Base-by-base conservation (phyloP, 352 stramenopile genomes). In the Pythium rishiriense region DNA sequence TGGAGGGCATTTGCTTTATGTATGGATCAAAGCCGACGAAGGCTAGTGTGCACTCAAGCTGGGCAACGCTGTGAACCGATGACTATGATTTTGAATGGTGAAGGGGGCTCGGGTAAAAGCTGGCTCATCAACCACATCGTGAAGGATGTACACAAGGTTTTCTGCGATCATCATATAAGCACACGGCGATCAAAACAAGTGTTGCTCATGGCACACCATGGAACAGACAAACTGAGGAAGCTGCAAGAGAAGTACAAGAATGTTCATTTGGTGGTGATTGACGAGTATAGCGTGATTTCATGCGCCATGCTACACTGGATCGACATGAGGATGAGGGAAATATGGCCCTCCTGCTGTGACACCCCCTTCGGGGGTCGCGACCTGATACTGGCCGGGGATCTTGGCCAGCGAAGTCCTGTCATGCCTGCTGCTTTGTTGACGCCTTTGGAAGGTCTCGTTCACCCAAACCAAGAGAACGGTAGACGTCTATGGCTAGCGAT, bases 251-350 rank as follows among this genome's bases (percentile, higher is more conserved):
- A 50, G 19, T 65, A 65, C 26, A 12, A 11, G 17, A 8, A 26
- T 7, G 58, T 65, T 1, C 58, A 65, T 11, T 15, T 65, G 35
- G 58, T 65, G 11, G 35, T 65, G 15, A 50, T 65, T 21, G 47
- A 65, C 24, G 58, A 65, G 25, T 65, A 65, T 15, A 58, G 47
- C 24, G 58, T 65, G 0, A 55, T 58, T 22, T 65, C 58, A 25
- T 65, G 58, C 22, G 58, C 33, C 8, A 58, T 65, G 58, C 47
- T 65, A 10, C 28, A 51, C 26, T 65, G 58, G 58, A 65, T 65
- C 14, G 47, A 65, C 37, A 8, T 56, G 39, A 5, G 58, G 35
- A 48, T 65, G 33, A 12, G 35, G 25, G 58, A 65, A 41, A 58
- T 65, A 6, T 58, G 58, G 58, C 58, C 58, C 25, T 14, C n/a